These are phyloP conservation scores for Endothia cerciana DNA, from an alignment of 2,329 filamentous ascomycete species.

Conservation along the genomic window DNA sequence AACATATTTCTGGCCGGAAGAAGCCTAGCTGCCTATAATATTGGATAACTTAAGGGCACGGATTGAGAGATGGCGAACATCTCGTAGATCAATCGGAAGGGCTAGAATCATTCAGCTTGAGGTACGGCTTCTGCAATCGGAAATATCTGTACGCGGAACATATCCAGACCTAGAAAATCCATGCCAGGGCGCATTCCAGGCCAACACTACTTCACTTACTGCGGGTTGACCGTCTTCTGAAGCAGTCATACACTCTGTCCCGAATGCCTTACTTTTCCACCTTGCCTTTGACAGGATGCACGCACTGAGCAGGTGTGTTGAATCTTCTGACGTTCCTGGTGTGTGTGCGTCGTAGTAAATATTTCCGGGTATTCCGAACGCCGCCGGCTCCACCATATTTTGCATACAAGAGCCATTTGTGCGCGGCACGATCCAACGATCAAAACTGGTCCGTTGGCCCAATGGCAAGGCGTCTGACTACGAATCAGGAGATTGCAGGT, in stretches of 20 bases:
- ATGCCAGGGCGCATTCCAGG: too few species aligned
- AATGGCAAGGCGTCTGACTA: slow-evolving; percentile 44
- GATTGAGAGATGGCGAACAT: too few species aligned
- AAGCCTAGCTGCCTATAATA: not conserved
- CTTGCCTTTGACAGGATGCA: too few species aligned
- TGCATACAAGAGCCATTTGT: not conserved
- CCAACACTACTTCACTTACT: too few species aligned
- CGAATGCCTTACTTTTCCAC: too few species aligned
- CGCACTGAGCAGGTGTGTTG: not conserved
- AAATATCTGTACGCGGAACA: too few species aligned
- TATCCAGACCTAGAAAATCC: too few species aligned
- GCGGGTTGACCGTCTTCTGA: too few species aligned
- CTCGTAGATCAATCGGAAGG: not conserved
- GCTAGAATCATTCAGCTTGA: not conserved
- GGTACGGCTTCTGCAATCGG: not conserved
- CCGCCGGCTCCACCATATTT: not conserved
- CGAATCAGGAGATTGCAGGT: slow-evolving; percentile 45
- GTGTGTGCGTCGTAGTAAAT: too few species aligned
- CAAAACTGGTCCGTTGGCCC: slow-evolving; percentile 32
- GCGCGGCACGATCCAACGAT: not conserved
- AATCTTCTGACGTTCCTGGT: not conserved
- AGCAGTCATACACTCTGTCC: too few species aligned
- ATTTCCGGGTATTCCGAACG: too few species aligned
- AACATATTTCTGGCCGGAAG: not conserved
- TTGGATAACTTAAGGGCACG: too few species aligned